Base-by-base conservation (phyloP, 352 stramenopile species). In the Phytophthora uliginosa region DNA sequence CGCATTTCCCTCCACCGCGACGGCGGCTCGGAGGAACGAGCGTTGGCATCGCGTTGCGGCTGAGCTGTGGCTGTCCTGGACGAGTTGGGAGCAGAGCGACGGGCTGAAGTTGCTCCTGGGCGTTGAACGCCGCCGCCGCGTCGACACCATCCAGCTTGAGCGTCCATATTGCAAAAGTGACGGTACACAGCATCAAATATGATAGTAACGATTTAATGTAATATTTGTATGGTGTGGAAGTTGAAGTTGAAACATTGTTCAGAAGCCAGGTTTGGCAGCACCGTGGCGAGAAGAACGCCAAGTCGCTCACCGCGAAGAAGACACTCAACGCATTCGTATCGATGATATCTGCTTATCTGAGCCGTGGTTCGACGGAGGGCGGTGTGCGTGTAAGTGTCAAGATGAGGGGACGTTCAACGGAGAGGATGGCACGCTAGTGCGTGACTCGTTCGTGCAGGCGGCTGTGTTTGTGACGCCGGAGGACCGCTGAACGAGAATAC, bases 1-100 rank as follows among this genome's bases (percentile, higher is more conserved):
- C 88, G 81, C 73, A 94, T 77, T 45, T 91, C 81, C 40, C 83
- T 89, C 88, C 88, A 94, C 55, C 78, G 77, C 22, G 88, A 92
- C 20, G 84, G 69, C 17, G 42, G 17, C 8, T 73, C 60, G 18
- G 63, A 2, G 10, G 31, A 58, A 2, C 28, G 26, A 54, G 17
- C 20, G 0, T 55, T 72, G 36, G n/a, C 28, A 20, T 12, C 6
- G 31, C 58, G 71, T 58, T 74, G 28, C 6, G 28, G 7, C 64
- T 45, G 22, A 18, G 31, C 31, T 45, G 50, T n/a, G 4, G 66
- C 26, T 57, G 50, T 65, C 24, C 7, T 67, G 20, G 48, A 71
- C 15, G 31, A 51, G 45, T 60, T 67, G n/a, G 66, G 7, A 1
- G 31, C 33, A 15, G 47, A 55, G 15, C 6, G 55, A 62, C 24